Evolutionary conservation across 1,284 basidiomycete species (phyloP), one percentile per base, ranked within the genome.

Genomic region (Austropuccinia psidii): DNA sequence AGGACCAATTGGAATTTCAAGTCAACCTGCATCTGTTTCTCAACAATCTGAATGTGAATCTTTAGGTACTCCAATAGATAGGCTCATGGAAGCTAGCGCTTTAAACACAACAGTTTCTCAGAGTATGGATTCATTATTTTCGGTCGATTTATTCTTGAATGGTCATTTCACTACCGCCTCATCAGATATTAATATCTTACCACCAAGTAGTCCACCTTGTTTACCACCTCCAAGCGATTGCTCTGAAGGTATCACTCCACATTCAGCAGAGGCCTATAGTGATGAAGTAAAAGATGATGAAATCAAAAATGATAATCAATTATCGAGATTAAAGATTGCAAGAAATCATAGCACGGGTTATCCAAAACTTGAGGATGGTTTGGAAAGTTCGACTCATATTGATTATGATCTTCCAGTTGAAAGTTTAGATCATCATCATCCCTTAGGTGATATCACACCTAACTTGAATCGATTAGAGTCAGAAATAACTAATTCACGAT

Each of bases 181-280:
- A 31, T 60, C 55, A 9, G 68, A 70, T 29, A 24, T 29, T 17
- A 27, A 13, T 24, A 37, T 50, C 24, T 39, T 52, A 19, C 9
- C 33, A 11, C 27, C 65, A 1, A 70, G 68, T 37, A 70, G 68
- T 41, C 68, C 68, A 15, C 68, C 68, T 29, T 55, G 60, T 13
- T 45, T 70, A 4, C 68, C 68, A 21, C 68, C 68, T 8, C 68
- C 68, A 9, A 70, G 68, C 24, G 68, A 70, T 35, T 70, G 68
- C 17, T 70, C 68, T 8, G 68, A 70, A 43, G 68, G 68, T 24
- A 70, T 70, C 27, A 61, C 57, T 15, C 57, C 68, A 1, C 45
- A 39, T 33, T 58, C 66, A 13, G 35, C 21, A 33, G 66, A 58
- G 31, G 43, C 43, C 6, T n/a, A 19, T 8, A 69, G 66, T 37